Evolutionary conservation across 169 alveolate genomes (phyloP).

Genomic region (Cryptosporidium muris): DNA sequence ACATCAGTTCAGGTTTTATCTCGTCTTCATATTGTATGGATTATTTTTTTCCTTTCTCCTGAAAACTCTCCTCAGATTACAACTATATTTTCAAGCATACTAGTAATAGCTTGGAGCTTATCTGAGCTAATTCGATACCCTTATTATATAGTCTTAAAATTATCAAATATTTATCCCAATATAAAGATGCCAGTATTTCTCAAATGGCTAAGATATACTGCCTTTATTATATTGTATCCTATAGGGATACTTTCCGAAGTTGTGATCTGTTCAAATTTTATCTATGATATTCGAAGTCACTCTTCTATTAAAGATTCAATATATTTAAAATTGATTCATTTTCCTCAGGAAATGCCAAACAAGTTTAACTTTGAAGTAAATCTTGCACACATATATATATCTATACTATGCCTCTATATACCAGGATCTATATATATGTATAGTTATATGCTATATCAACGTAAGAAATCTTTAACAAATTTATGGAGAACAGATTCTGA

Average conservation of each 20-base stretch:
- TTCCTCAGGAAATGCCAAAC: conserved; percentile 79
- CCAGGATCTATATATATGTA: conserved; percentile 77
- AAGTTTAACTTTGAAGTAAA: conserved; percentile 74
- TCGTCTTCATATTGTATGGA: conserved; percentile 68
- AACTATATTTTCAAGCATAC: conserved; percentile 44
- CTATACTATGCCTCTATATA: conserved; percentile 71
- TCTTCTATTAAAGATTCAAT: conserved; percentile 9
- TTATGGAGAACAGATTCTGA: conserved; percentile 57
- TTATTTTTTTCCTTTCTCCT: conserved; percentile 62
- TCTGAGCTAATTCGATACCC: conserved; percentile 71
- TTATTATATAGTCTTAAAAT: conserved; percentile 49
- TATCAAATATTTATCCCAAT: conserved; percentile 10
- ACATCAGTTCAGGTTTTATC: conserved; percentile 46
- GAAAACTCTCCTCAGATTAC: conserved; percentile 36
- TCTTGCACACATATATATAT: conserved; percentile 70
- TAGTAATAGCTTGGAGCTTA: conserved; percentile 68
- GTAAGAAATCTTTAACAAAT: conserved; percentile 73
- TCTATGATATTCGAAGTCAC: conserved; percentile 27
- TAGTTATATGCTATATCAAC: conserved; percentile 75
- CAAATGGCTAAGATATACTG: conserved; percentile 78
- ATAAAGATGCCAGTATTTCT: conserved; percentile 73
- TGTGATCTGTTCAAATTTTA: conserved; percentile 31
- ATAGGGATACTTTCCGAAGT: conserved; percentile 77
- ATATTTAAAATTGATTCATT: conserved; percentile 67
- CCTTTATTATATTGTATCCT: conserved; percentile 76